Base-by-base conservation (phyloP, 371 early-diverging fungal species). In the Cokeromyces recurvatus region DNA sequence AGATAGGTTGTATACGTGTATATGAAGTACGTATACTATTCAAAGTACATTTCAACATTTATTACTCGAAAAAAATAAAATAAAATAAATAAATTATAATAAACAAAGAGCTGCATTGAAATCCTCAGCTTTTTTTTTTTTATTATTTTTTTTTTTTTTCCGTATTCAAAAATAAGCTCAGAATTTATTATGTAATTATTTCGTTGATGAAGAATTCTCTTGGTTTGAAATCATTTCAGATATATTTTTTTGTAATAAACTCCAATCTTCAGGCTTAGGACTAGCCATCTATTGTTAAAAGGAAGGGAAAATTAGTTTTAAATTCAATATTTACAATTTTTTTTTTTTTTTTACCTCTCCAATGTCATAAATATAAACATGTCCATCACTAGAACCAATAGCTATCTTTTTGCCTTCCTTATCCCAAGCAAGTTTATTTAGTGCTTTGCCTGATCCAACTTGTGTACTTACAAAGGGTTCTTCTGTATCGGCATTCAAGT, bases 391-490 rank as follows among this genome's bases (percentile, higher is more conserved):
- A 17, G 90, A 80, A n/a, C 94, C 95, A 16, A 90, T 70, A 2
- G 89, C 90, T 3, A 85, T 83, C 55, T 79, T 79, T 54, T 75
- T 79, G 12, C 95, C 97, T 31, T 90, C 85, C 63, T 86, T 87
- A 58, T 92, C 89, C 94, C 95, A 97, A 19, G 81, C 84, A 43
- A 97, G 55, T 68, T 91, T 93, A 72, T 97, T 96, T 38, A 95
- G 71, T n/a, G 94, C 93, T 32, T 81, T 81, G 10, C 83, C 82
- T 31, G 74, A 72, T 4, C 82, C 86, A 2, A 83, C 83, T 35
- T 79, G 57, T 8, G 82, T 78, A 48, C 82, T 83, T 24, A 79
- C 81, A 46, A 82, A 73, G 0, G 90, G 88, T 17, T 86, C 82
- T 68, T 97, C 94, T 6, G 82, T 79, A 46, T 95, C 92, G 5